Percentiles rank a stretch among this genome's conserved stretches.
phyloP scores from a whole-genome alignment of 1,139 yeast species.

The Suhomyces guaymorum region DNA sequence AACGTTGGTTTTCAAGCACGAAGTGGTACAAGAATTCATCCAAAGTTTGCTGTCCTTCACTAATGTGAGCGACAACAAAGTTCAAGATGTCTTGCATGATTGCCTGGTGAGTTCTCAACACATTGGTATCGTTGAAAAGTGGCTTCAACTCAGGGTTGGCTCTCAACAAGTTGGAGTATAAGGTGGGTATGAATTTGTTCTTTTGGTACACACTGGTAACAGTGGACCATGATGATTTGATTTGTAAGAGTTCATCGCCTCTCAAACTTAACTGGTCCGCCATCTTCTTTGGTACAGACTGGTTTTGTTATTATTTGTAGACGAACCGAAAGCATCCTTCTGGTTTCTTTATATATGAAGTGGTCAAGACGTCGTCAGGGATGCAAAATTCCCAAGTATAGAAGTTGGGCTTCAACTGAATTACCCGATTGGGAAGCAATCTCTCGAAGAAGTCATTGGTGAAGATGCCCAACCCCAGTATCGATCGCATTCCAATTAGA shows the following conservation, averaged over 20 bases:
- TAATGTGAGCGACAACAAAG: constrained; percentile 35
- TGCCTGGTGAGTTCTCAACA: constrained; percentile 32
- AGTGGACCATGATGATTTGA: constrained; percentile 37
- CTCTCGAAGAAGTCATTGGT: constrained; percentile 5
- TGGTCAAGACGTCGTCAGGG: neutral
- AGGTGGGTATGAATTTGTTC: constrained; percentile 30
- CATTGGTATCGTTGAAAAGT: constrained; percentile 27
- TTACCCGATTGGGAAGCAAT: constrained; percentile 12
- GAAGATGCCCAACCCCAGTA: neutral
- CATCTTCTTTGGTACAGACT: constrained; percentile 5
- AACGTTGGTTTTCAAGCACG: constrained; percentile 33
- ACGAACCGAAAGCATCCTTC: constrained; percentile 3
- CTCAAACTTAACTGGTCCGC: constrained; percentile 11
- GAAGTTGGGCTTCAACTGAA: constrained; percentile 6
- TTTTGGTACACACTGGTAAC: constrained; percentile 31
- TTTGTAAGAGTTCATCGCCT: constrained; percentile 16
- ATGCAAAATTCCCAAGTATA: constrained; percentile 11
- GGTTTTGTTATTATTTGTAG: constrained; percentile 6
- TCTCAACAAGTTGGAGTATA: constrained; percentile 38
- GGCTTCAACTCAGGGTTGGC: constrained; percentile 30
- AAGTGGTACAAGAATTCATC: constrained; percentile 39
- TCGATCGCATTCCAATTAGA: constrained; percentile 7
- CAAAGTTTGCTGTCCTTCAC: constrained; percentile 27
- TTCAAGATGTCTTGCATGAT: constrained; percentile 41
- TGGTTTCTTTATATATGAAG: constrained; percentile 8